These are phyloP conservation scores for Serpula lacrymans DNA, from an alignment of 768 basidiomycete genomes.

Conservation along the genomic window DNA sequence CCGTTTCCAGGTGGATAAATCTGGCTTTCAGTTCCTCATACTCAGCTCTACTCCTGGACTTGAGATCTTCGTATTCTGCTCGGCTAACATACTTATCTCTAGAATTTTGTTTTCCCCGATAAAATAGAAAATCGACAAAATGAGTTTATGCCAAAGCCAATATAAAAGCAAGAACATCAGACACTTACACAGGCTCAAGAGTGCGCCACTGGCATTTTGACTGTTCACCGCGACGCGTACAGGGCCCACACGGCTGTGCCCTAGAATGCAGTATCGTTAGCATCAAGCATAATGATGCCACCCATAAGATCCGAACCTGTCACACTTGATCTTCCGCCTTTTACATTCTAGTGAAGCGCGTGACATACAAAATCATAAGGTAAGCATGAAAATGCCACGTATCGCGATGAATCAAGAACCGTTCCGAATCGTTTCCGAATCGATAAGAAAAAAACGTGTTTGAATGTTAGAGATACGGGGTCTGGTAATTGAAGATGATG, in stretches of 20 bases:
- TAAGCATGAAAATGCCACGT: slow-evolving; percentile 3
- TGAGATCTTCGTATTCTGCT: slow-evolving; percentile 74
- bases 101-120: slow-evolving; percentile 4
- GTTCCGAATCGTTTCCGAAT: slow-evolving; percentile 12
- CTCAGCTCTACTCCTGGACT: slow-evolving; percentile 38
- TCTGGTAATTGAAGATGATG: slow-evolving; percentile 19
- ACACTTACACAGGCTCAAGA: slow-evolving; percentile 72
- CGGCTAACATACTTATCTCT: slow-evolving; percentile 83
- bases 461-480: slow-evolving; percentile 17
- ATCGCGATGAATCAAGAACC: not conserved
- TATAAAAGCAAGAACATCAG: slow-evolving; percentile 1
- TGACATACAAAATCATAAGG: slow-evolving; percentile 9
- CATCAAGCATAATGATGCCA: slow-evolving; percentile 3
- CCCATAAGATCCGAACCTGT: slow-evolving; percentile 52
- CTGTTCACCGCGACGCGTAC: slow-evolving; percentile 76
- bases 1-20: slow-evolving; percentile 55
- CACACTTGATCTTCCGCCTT: slow-evolving; percentile 84
- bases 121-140: slow-evolving; percentile 12
- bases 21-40: slow-evolving; percentile 60
- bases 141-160: slow-evolving; percentile 1
- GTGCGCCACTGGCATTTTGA: slow-evolving; percentile 81
- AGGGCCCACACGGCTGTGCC: slow-evolving; percentile 78
- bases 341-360: slow-evolving; percentile 62
- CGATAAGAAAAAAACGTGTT: slow-evolving; percentile 10
- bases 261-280: slow-evolving; percentile 39